These are phyloP conservation scores for Erodium chrysanthum DNA, from an alignment of 441 rosid species.

Conservation along the genomic window DNA sequence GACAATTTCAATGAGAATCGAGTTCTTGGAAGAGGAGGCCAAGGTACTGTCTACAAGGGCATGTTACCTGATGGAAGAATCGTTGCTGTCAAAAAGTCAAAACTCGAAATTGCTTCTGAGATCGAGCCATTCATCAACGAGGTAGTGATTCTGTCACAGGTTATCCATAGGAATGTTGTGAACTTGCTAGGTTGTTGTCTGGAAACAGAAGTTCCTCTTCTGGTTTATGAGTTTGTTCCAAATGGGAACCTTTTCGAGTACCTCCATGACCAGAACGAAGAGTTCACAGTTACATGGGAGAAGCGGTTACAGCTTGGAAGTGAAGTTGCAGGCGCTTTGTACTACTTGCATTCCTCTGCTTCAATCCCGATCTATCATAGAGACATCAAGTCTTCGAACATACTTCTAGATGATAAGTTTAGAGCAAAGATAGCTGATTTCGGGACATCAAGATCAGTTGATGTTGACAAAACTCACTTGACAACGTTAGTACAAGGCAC, in stretches of 20 bases:
- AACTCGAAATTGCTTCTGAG: neutral
- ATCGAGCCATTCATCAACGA: neutral
- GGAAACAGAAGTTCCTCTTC: too few species aligned
- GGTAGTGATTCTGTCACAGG: neutral
- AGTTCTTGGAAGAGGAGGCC: neutral
- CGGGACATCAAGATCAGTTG: neutral
- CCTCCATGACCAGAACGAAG: neutral
- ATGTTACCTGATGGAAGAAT: neutral
- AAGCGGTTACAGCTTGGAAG: neutral
- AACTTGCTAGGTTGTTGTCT: too few species aligned
- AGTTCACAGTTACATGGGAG: neutral
- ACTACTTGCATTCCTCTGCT: neutral
- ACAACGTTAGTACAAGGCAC: neutral
- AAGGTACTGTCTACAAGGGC: neutral
- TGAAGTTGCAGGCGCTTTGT: neutral
- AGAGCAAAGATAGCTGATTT: neutral
- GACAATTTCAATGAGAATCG: neutral
- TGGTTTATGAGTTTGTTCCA: neutral
- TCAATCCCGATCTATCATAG: neutral
- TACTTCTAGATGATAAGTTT: neutral
- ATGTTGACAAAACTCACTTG: neutral
- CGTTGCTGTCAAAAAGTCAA: neutral
- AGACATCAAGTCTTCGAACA: neutral
- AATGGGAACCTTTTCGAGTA: neutral
- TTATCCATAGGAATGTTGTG: neutral